Evolutionary conservation across 1,139 yeast genomes (phyloP).

Genomic region (Hanseniaspora gamundiae): DNA sequence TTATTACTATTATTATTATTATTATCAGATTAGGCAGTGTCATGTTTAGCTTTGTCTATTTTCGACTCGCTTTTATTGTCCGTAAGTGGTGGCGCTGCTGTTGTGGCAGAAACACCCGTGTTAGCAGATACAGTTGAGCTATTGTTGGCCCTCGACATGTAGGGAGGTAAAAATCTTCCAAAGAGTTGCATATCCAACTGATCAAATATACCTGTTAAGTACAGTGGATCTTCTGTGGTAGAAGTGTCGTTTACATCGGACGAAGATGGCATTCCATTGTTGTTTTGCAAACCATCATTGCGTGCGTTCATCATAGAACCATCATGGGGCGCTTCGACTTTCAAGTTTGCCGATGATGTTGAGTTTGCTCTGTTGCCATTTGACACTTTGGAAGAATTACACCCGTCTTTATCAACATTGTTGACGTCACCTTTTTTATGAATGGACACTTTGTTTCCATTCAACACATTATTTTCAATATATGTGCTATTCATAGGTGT

Average conservation of each 20-base stretch:
- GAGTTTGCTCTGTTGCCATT: too few relatives aligned
- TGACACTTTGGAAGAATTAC: too few relatives aligned
- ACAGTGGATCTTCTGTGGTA: slow-evolving; percentile 22
- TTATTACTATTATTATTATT: too few relatives aligned
- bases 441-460: too few relatives aligned
- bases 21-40: too few relatives aligned
- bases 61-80: neutral
- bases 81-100: neutral
- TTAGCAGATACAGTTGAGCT: neutral
- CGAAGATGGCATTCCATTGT: neutral
- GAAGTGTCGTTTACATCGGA: neutral
- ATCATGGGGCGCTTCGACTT: too few relatives aligned
- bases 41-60: too few relatives aligned
- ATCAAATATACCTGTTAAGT: slow-evolving; percentile 74
- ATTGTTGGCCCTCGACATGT: slow-evolving; percentile 6
- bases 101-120: neutral
- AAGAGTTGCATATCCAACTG: slow-evolving; percentile 72
- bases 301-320: neutral
- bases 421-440: too few relatives aligned
- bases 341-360: too few relatives aligned
- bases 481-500: too few relatives aligned
- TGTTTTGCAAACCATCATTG: neutral
- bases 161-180: slow-evolving; percentile 58
- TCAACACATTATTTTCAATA: too few relatives aligned
- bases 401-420: too few relatives aligned